Evolutionary conservation across 2,329 filamentous ascomycete genomes (phyloP).

Genomic region (Zasmidium angulare): DNA sequence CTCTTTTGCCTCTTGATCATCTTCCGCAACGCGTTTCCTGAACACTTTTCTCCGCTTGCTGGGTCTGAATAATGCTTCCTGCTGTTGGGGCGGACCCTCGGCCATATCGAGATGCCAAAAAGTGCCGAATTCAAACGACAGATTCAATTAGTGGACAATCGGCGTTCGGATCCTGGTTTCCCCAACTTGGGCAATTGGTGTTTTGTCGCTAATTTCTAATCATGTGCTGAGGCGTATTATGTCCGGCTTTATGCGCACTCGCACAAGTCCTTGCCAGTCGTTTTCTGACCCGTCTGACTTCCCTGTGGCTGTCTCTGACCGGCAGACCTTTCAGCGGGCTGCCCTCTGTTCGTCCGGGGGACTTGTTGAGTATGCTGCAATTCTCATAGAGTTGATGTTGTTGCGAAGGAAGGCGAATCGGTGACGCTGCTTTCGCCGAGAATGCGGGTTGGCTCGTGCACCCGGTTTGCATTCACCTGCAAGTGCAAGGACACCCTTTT

Average conservation of each 20-base stretch:
- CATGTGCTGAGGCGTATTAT: background rate
- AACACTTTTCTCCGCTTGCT: constrained; percentile 53
- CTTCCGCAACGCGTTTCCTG: constrained; percentile 43
- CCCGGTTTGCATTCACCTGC: background rate
- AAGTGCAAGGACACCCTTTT: background rate
- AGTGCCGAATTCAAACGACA: background rate
- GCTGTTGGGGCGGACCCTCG: constrained; percentile 1
- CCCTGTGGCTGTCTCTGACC: background rate
- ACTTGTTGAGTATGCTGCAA: background rate
- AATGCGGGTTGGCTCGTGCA: background rate
- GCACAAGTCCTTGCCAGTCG: background rate
- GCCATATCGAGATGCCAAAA: constrained; percentile 1
- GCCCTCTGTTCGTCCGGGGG: too few species aligned
- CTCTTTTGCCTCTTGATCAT: constrained; percentile 17
- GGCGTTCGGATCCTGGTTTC: background rate
- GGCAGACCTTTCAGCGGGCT: too few species aligned
- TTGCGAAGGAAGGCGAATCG: background rate
- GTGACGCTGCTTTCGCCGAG: background rate
- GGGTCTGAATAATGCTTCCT: constrained; percentile 45
- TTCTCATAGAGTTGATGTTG: background rate
- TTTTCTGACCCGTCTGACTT: background rate
- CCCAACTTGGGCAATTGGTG: background rate
- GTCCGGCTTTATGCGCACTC: background rate
- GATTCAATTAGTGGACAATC: background rate
- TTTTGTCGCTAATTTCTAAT: background rate